Base-by-base conservation (phyloP, 208 protist species). In the Acanthamoeba lenticulata region DNA sequence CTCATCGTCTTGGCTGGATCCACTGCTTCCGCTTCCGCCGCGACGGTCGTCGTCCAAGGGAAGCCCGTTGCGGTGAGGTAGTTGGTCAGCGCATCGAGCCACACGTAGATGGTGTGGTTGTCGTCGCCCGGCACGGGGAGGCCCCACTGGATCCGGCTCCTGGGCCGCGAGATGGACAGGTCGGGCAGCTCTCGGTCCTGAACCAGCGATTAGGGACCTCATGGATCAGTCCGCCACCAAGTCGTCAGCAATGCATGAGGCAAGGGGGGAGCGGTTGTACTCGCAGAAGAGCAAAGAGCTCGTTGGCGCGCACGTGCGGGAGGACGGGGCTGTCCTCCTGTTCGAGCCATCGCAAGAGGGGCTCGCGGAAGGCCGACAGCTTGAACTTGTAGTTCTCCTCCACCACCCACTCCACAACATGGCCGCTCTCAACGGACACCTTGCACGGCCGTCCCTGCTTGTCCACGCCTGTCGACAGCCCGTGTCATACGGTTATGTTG, bases 341-440 rank as follows among this genome's bases (percentile, higher is more conserved):
- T 99, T 97, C 85, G 24, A 93, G 38, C 88, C 88, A 94, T 17
- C 38, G 29, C 11, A 47, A 38, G 34, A 94, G 29, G 11, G 36
- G 90, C 24, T 81, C 0, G 9, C 21, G 49, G 32, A 65, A 86
- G 67, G 67, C 74, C 45, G 97, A 98, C 9, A 99, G 97, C 74
- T 97, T 97, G 95, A 99, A 99, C 97, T 99, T 99, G 97, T 99
- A 99, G 96, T 99, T 99, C 52, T 99, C 97, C 97, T 99, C 99
- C 57, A 95, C 94, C 42, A 99, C 97, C 98, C 98, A 99, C 44
- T 98, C 98, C 24, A 99, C 98, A 27, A 97, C 95, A 86, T 99
- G 95, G 4, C 98, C 98, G 89, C 95, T 95, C 77, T 99, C 98
- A 7, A 97, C 95, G 49, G 97, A 98, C n/a, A 99, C 38, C 36